These are phyloP conservation scores for Calonectria naviculata DNA, from an alignment of 2,329 filamentous ascomycete species.

Conservation along the genomic window DNA sequence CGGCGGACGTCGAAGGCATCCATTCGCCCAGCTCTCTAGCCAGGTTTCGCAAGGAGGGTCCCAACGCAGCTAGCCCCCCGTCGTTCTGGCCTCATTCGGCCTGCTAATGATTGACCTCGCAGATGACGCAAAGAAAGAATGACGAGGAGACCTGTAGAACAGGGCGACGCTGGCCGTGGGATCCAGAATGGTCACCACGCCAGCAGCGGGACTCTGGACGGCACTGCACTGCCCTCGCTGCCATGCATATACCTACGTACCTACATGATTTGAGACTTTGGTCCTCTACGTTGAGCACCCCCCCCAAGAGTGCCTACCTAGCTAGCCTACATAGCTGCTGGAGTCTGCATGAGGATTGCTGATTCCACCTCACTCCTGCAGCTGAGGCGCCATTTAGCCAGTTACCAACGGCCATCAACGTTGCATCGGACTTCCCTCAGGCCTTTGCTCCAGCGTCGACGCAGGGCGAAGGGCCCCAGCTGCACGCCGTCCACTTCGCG, in stretches of 20 bases:
- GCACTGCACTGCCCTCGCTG: neutral
- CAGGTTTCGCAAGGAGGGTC: slow-evolving; percentile 21
- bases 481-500: slow-evolving; percentile 10
- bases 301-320: neutral
- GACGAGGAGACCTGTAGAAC: neutral
- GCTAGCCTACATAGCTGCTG: slow-evolving; percentile 4
- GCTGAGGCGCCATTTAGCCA: slow-evolving; percentile 1
- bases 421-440: slow-evolving; percentile 20
- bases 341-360: neutral
- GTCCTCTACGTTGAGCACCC: neutral
- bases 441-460: neutral
- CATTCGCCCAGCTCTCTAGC: slow-evolving; percentile 9
- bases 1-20: slow-evolving; percentile 7
- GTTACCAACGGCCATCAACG: slow-evolving; percentile 10
- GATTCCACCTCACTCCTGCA: slow-evolving; percentile 6
- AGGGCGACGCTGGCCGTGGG: neutral
- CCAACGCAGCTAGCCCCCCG: slow-evolving; percentile 28
- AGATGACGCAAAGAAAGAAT: neutral
- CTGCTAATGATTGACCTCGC: neutral
- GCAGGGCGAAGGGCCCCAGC: slow-evolving; percentile 1
- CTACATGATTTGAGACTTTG: neutral
- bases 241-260: neutral
- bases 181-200: neutral
- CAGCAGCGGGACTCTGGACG: neutral
- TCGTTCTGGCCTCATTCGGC: slow-evolving; percentile 7